A percentile compares a stretch with the other conserved stretches of the same genome.
These are phyloP conservation scores for Pseudoneurospora amorphoporcata DNA, from an alignment of 495 filamentous ascomycete genomes.

Conservation along the genomic window DNA sequence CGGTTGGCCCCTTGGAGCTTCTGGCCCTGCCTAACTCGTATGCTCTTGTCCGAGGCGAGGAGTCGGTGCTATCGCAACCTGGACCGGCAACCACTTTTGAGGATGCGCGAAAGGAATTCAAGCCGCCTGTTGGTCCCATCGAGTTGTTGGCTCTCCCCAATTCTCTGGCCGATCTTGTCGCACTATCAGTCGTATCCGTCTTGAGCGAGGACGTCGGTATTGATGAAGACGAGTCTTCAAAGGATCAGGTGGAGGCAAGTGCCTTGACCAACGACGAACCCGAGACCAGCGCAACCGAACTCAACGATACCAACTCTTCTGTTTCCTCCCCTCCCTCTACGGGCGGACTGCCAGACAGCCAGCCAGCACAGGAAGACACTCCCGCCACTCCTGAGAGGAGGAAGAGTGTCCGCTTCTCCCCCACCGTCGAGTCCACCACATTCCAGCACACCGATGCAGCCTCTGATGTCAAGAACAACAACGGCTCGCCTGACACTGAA, in stretches of 20 bases:
- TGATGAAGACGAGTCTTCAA: neutral
- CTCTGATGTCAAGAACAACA: neutral
- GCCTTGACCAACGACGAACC: neutral
- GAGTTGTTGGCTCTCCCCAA: constrained; percentile 23
- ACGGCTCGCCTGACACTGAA: neutral
- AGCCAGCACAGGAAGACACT: neutral
- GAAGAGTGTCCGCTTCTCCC: constrained; percentile 57
- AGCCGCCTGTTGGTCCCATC: constrained; percentile 19
- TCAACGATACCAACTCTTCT: constrained; percentile 1
- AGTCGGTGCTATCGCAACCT: neutral
- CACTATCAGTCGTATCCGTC: constrained; percentile 2
- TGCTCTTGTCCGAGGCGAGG: neutral
- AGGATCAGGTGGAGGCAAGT: neutral
- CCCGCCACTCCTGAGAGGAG: constrained; percentile 22
- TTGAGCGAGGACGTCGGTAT: neutral
- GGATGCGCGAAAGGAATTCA: neutral
- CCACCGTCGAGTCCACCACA: constrained; percentile 47
- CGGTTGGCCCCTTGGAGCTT: constrained; percentile 21
- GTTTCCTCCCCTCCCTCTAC: neutral
- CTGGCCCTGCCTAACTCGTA: constrained; percentile 16
- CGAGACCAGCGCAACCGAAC: neutral
- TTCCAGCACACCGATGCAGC: constrained; percentile 33
- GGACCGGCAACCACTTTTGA: neutral
- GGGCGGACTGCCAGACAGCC: neutral
- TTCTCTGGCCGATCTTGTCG: constrained; percentile 13